Conservation (phyloP, 148 eudicot species). For the Pouteria glomerata region DNA sequence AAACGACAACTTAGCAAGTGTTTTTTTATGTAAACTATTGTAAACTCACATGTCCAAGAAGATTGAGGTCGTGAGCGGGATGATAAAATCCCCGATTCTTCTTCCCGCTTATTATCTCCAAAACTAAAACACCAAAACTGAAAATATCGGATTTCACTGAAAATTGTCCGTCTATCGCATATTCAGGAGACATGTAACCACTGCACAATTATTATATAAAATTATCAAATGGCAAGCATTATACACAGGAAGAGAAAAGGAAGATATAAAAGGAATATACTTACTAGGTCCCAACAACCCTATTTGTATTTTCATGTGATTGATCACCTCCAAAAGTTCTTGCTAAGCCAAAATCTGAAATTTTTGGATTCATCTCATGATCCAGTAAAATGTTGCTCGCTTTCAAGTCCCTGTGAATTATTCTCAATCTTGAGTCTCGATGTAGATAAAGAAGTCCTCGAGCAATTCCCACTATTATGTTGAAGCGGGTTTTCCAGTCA, state of each 20-base stretch:
- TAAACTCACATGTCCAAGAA: conserved; percentile 2
- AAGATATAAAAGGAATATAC: no score
- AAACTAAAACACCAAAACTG: neutral
- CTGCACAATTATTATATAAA: neutral
- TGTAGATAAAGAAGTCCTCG: neutral
- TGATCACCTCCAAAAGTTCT: conserved; percentile 10
- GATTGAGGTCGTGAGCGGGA: neutral
- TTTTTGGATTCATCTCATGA: conserved; percentile 7
- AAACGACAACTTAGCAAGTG: no score
- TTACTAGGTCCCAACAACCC: conserved; percentile 16
- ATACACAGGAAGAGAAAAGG: neutral
- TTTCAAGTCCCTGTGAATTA: conserved; percentile 15
- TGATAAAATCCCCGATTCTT: neutral
- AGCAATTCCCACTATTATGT: neutral
- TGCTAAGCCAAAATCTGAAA: conserved; percentile 17
- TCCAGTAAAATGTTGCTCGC: conserved; percentile 13
- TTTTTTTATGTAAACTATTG: neutral
- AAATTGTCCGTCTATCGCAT: conserved; percentile 2
- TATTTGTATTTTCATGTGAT: neutral
- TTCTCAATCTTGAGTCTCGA: conserved; percentile 11
- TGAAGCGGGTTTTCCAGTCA: neutral
- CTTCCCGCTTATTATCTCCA: neutral
- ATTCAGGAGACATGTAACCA: conserved; percentile 16
- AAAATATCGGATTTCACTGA: neutral
- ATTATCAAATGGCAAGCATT: neutral